A percentile compares a stretch with the other conserved stretches of the same genome.
These are phyloP conservation scores for Leishmania gerbilli DNA, from an alignment of 208 protist genomes.

Conservation along the genomic window DNA sequence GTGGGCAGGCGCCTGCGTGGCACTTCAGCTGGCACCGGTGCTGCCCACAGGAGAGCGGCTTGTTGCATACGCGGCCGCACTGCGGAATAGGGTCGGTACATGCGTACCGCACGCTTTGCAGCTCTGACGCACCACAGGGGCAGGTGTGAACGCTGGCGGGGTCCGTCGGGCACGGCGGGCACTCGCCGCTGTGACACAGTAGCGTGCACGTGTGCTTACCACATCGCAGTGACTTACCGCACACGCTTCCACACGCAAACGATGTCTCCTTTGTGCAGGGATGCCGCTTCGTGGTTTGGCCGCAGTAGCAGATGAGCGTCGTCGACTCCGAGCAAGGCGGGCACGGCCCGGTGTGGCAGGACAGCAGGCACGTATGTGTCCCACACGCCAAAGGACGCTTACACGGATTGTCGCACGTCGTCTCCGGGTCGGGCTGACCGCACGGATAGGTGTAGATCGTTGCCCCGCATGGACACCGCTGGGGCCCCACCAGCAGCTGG, in stretches of 20 bases:
- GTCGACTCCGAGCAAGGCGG: conserved; percentile 32
- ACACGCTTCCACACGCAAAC: conserved; percentile 58
- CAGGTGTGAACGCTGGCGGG: conserved; percentile 55
- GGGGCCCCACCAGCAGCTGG: conserved; percentile 40
- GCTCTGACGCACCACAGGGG: conserved; percentile 49
- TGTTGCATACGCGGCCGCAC: conserved; percentile 59
- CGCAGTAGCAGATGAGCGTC: conserved; percentile 44
- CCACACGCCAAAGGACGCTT: conserved; percentile 53
- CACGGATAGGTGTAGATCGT: conserved; percentile 72
- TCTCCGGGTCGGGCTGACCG: conserved; percentile 58
- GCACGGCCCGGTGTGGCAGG: conserved; percentile 63
- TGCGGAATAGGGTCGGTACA: conserved; percentile 73
- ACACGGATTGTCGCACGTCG: conserved; percentile 58
- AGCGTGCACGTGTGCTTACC: conserved; percentile 57
- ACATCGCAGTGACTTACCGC: conserved; percentile 56
- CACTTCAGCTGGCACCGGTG: conserved; percentile 61
- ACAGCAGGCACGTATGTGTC: conserved; percentile 42
- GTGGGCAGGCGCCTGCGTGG: conserved; percentile 51
- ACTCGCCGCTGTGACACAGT: conserved; percentile 64
- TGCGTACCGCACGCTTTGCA: conserved; percentile 24
- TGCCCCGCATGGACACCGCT: conserved; percentile 60
- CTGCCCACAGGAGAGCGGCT: conserved; percentile 56
- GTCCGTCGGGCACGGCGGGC: conserved; percentile 59
- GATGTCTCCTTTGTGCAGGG: conserved; percentile 38
- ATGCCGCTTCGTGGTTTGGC: conserved; percentile 24